Evolutionary conservation across 2,329 filamentous ascomycete genomes (phyloP).

Genomic region (Trichoderma citrinoviride): DNA sequence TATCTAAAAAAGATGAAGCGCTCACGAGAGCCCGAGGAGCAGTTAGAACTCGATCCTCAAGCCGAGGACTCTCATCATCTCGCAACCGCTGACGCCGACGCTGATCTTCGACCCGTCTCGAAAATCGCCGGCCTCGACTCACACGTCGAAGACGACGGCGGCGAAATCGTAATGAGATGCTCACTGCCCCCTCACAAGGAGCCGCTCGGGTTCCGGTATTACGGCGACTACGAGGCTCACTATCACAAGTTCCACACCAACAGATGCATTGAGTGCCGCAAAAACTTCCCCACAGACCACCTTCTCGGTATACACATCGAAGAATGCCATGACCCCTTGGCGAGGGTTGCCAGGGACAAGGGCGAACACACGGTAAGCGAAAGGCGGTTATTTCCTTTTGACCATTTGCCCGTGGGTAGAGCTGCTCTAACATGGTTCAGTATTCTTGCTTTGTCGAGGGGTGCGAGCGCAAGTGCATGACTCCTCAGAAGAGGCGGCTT

Average conservation of each 20-base stretch:
- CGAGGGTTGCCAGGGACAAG: conserved; percentile 66
- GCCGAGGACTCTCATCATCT: conserved; percentile 10
- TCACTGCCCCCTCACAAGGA: conserved; percentile 75
- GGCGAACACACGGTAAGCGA: conserved; percentile 79
- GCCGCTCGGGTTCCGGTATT: conserved; percentile 67
- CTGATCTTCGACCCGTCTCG: conserved; percentile 33
- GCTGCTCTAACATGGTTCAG: conserved; percentile 41
- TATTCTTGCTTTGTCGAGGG: conserved; percentile 87
- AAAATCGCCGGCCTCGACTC: conserved; percentile 63
- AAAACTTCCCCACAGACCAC: conserved; percentile 83
- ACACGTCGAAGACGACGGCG: conserved; percentile 35
- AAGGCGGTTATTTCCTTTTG: neutral
- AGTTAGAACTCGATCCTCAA: conserved; percentile 35
- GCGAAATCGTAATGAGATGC: conserved; percentile 65
- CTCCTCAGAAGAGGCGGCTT: conserved; percentile 76
- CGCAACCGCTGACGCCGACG: conserved; percentile 24
- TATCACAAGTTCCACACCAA: conserved; percentile 80
- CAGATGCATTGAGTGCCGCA: conserved; percentile 78
- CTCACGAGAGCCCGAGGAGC: conserved; percentile 58
- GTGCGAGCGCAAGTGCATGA: conserved; percentile 81
- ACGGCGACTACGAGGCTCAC: conserved; percentile 82
- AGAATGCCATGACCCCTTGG: conserved; percentile 84
- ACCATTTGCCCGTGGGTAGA: neutral
- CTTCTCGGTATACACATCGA: conserved; percentile 82
- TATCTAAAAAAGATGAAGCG: conserved; percentile 52